Evolutionary conservation across 139 green algal species (phyloP).

Genomic region (Microglena sp.): DNA sequence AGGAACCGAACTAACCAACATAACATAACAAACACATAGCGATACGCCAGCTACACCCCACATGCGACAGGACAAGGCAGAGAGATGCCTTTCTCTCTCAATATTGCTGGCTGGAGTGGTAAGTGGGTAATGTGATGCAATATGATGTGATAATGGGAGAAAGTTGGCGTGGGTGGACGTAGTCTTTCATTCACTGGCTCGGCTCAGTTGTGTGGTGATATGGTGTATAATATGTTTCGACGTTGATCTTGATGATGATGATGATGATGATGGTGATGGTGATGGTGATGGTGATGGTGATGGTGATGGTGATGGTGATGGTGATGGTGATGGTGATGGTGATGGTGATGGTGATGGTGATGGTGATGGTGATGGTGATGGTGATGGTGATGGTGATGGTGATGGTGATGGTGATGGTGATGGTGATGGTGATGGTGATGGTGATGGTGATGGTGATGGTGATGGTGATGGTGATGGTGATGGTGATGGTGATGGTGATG

Average conservation of each 20-base stretch:
- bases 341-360: neutral
- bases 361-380: neutral
- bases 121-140: too few species aligned
- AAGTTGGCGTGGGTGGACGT: too few species aligned
- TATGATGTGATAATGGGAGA: too few species aligned
- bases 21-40: too few species aligned
- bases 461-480: neutral
- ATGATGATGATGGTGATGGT: slow-evolving; percentile 1
- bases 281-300: neutral
- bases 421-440: neutral
- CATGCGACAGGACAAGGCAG: too few species aligned
- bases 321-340: neutral
- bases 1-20: too few species aligned
- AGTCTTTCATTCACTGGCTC: too few species aligned
- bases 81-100: too few species aligned
- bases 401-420: neutral
- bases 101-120: too few species aligned
- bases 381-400: neutral
- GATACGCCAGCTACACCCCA: too few species aligned
- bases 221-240: too few species aligned
- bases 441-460: neutral
- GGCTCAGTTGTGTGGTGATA: too few species aligned
- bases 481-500: neutral
- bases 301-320: neutral
- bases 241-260: slow-evolving; percentile 1